Evolutionary conservation across 2,329 filamentous ascomycete species (phyloP).

Genomic region (Cryphonectria radicalis): DNA sequence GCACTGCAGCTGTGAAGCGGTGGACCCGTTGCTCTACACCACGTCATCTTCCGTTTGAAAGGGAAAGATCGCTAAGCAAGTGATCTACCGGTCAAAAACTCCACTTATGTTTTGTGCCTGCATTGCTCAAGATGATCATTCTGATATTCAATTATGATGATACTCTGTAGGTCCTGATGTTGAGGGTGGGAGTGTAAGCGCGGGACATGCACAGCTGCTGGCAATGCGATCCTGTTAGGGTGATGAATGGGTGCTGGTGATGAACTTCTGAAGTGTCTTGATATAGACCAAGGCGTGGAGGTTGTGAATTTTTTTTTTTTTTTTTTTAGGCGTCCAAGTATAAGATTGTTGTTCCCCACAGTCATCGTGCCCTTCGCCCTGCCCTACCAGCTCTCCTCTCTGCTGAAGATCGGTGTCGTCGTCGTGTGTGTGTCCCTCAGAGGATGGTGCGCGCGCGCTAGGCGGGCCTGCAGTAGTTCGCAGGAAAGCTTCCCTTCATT

Average conservation of each 20-base stretch:
- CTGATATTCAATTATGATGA: not conserved
- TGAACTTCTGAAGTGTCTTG: not conserved
- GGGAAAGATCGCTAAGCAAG: not conserved
- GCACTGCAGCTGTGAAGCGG: not conserved
- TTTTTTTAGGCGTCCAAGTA: not conserved
- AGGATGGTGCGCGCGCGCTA: conserved; percentile 30
- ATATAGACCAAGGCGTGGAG: not conserved
- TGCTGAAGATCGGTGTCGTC: not conserved
- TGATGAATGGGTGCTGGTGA: not conserved
- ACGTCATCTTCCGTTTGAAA: not conserved
- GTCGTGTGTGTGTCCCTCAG: not conserved
- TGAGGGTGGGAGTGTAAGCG: not conserved
- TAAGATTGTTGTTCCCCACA: not conserved
- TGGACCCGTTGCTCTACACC: not conserved
- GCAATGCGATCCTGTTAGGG: not conserved
- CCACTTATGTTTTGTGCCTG: not conserved
- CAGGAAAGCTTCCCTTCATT: conserved; percentile 73
- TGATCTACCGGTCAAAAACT: not conserved
- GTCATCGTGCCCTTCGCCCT: not conserved
- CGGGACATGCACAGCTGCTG: not conserved
- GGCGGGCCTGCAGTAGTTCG: conserved; percentile 72
- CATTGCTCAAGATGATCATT: not conserved
- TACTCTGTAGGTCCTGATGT: not conserved
- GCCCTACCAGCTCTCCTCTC: not conserved
- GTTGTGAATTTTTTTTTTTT: too few relatives aligned